A percentile compares a stretch with the other conserved stretches of the same genome.
phyloP scores from a whole-genome alignment of 108 stramenopile genomes.

The Nannochloropsis oceanica region DNA sequence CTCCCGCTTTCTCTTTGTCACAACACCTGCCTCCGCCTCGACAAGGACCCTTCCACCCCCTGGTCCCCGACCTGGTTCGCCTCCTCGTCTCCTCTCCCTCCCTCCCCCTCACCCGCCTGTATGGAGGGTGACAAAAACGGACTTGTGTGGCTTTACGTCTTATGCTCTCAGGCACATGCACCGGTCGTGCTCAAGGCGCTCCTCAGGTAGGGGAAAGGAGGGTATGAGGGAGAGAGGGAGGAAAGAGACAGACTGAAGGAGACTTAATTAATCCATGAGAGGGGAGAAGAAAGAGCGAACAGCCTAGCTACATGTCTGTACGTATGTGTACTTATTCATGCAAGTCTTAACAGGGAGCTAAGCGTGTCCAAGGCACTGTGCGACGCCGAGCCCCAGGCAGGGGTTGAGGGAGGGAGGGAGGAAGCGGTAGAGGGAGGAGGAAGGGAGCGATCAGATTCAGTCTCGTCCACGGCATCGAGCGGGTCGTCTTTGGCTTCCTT shows the following conservation, averaged over 20 bases:
- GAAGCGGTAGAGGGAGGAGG: not conserved
- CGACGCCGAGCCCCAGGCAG: not conserved
- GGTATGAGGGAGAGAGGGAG: not conserved
- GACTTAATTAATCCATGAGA: too few relatives aligned
- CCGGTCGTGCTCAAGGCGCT: not conserved
- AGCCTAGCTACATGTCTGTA: not conserved
- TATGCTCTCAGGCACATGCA: not conserved
- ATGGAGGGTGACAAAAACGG: not conserved
- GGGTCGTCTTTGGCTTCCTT: not conserved
- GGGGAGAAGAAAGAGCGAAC: too few relatives aligned
- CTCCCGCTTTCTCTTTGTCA: not conserved
- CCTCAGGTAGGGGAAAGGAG: not conserved
- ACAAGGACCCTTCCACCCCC: not conserved
- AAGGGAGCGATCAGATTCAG: not conserved
- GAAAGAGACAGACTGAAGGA: not conserved
- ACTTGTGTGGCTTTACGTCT: not conserved
- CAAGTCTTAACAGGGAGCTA: not conserved
- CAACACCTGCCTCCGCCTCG: not conserved
- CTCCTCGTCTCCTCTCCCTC: not conserved
- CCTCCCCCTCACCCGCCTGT: not conserved
- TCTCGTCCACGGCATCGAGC: not conserved
- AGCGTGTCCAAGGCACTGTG: not conserved
- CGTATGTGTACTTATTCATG: not conserved
- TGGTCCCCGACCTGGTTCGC: not conserved
- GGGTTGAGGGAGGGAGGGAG: not conserved